Evolutionary conservation across 2,329 filamentous ascomycete species (phyloP).

Genomic region (Fusarium illudens): DNA sequence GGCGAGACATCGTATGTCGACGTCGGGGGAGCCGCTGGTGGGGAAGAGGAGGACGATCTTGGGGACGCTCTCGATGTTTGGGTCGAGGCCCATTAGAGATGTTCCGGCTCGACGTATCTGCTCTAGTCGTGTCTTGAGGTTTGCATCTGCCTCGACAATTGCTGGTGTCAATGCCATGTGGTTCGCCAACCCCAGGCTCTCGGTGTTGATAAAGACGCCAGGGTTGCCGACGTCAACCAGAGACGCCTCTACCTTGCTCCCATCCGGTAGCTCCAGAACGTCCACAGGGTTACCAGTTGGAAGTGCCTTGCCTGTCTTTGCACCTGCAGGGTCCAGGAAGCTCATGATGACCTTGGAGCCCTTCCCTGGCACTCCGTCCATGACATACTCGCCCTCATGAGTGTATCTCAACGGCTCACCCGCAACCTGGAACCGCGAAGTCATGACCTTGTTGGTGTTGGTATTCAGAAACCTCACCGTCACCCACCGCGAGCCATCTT

Average conservation of each 20-base stretch:
- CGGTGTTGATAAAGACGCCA: slow-evolving; percentile 66
- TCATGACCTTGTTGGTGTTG: slow-evolving; percentile 73
- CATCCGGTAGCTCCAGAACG: slow-evolving; percentile 50
- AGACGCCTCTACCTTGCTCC: slow-evolving; percentile 56
- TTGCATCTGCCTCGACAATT: slow-evolving; percentile 57
- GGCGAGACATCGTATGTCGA: slow-evolving; percentile 57
- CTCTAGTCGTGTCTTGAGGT: slow-evolving; percentile 59
- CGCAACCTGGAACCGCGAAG: slow-evolving; percentile 63
- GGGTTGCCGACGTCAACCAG: slow-evolving; percentile 72
- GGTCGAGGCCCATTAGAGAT: slow-evolving; percentile 67
- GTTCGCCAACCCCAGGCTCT: slow-evolving; percentile 58
- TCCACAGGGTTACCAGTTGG: slow-evolving; percentile 65
- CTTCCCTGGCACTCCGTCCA: slow-evolving; percentile 70
- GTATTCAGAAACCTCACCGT: slow-evolving; percentile 73
- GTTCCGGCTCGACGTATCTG: slow-evolving; percentile 65
- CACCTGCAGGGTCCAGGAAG: slow-evolving; percentile 69
- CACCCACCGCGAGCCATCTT: slow-evolving; percentile 45
- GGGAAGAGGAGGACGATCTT: slow-evolving; percentile 65
- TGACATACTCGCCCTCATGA: slow-evolving; percentile 61
- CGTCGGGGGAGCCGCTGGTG: slow-evolving; percentile 37
- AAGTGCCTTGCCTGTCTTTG: slow-evolving; percentile 64
- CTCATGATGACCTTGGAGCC: slow-evolving; percentile 66
- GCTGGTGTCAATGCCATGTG: slow-evolving; percentile 62
- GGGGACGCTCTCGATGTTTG: slow-evolving; percentile 60
- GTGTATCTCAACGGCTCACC: slow-evolving; percentile 46